Evolutionary conservation across 805 yeast species (phyloP).

Genomic region (Saccharomyces kudriavzevii): DNA sequence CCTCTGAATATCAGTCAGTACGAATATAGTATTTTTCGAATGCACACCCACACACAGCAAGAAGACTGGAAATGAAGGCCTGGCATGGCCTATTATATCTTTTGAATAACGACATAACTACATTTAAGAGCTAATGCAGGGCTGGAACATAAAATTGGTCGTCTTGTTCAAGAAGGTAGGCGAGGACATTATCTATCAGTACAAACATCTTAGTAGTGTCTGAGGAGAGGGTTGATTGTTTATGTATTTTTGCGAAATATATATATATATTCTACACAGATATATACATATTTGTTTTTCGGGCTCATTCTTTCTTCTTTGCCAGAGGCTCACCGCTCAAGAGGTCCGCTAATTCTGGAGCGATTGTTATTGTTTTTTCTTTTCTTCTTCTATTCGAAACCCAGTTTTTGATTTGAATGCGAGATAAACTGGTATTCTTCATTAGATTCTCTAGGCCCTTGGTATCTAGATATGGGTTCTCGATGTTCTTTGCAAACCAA

Average conservation of each 20-base stretch:
- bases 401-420: slow-evolving; percentile 23
- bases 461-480: slow-evolving; percentile 16
- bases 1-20: no score
- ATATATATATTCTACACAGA: neutral
- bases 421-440: slow-evolving; percentile 12
- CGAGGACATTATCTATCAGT: neutral
- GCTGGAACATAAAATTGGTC: no score
- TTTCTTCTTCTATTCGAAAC: slow-evolving; percentile 23
- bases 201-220: neutral
- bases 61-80: no score
- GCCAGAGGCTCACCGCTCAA: neutral
- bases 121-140: no score
- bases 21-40: no score
- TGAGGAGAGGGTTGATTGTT: neutral
- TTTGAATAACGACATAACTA: no score
- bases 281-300: neutral
- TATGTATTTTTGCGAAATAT: neutral
- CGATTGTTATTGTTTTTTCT: slow-evolving; percentile 10
- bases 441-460: slow-evolving; percentile 5
- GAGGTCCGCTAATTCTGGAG: slow-evolving; percentile 8
- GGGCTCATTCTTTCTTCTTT: neutral
- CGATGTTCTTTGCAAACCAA: slow-evolving; percentile 13
- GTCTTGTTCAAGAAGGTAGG: neutral
- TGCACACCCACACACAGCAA: no score
- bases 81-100: no score